Evolutionary conservation across 495 filamentous ascomycete genomes (phyloP), one percentile per base, ranked within the genome.

Genomic region (Lophium mytilinum): DNA sequence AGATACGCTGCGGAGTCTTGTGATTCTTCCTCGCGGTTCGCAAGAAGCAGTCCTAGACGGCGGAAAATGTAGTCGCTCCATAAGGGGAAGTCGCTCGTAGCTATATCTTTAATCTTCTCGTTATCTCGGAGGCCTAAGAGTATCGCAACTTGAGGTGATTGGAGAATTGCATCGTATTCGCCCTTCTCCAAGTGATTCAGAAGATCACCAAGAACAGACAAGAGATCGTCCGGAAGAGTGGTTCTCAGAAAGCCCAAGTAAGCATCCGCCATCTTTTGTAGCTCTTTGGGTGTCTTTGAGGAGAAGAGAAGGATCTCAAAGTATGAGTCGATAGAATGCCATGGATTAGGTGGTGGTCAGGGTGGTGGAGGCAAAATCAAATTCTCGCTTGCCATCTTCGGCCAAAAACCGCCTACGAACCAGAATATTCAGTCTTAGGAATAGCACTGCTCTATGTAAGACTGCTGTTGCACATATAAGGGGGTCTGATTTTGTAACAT

Each of bases 61-160:
- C 69, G 67, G 43, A 71, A 72, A 30, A 73, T 56, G 40, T 57
- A 71, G 49, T 74, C 72, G 50, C 52, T 69, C 72, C 72, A 74
- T 4, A 51, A 37, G 1, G 66, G 50, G 42, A 66, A 70, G 36
- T 70, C 66, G 18, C 56, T 36, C 0, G 50, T 33, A n/a, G 33
- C 10, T 4, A 66, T 45, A 37, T 58, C 39, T 14, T 56, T 55
- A 4, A 53, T 63, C 6, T 52, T 39, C 10, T 64, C 54, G 39
- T 59, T 51, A 9, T 66, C 49, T 36, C 55, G 21, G 34, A 65
- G 64, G 7, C 69, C 71, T 15, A 73, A 62, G 1, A 73, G 55
- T 7, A 58, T 36, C 45, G 62, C 54, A 1, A 68, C 66, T n/a
- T 69, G 54, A 7, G 55, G 61, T 45, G 47, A 35, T 45, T 66